phyloP scores from a whole-genome alignment of 1,284 basidiomycete genomes.

The Gymnopus androsaceus region DNA sequence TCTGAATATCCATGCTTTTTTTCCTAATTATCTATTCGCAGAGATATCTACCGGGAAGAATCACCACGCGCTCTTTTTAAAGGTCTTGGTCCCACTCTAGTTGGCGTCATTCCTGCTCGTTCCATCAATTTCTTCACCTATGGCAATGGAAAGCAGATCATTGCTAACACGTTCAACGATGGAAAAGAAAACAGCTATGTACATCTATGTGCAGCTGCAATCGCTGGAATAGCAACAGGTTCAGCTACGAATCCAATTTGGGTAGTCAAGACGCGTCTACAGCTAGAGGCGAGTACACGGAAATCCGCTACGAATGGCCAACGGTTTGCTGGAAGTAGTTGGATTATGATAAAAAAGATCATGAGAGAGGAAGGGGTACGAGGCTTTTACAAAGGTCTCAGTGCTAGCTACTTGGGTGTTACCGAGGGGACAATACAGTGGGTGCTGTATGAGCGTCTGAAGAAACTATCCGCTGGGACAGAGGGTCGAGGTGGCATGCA shows the following conservation, averaged over 20 bases:
- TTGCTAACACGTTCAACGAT: constrained; percentile 81
- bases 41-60: constrained; percentile 90
- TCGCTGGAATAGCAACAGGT: constrained; percentile 85
- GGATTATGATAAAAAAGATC: constrained; percentile 72
- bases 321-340: constrained; percentile 54
- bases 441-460: constrained; percentile 91
- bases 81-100: constrained; percentile 91
- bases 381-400: constrained; percentile 94
- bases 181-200: constrained; percentile 85
- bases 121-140: constrained; percentile 99
- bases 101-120: constrained; percentile 92
- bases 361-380: constrained; percentile 79
- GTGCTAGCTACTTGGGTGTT: constrained; percentile 94
- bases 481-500: constrained; percentile 56
- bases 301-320: constrained; percentile 22
- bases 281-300: constrained; percentile 54
- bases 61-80: constrained; percentile 91
- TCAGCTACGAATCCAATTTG: constrained; percentile 97
- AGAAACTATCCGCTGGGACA: constrained; percentile 57
- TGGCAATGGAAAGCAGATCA: constrained; percentile 92
- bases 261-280: constrained; percentile 96
- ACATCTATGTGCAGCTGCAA: constrained; percentile 84
- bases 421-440: constrained; percentile 98
- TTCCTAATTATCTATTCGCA: constrained; percentile 31
- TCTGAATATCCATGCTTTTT: not conserved